Evolutionary conservation across 1,284 basidiomycete genomes (phyloP).

Genomic region (Malassezia globosa): DNA sequence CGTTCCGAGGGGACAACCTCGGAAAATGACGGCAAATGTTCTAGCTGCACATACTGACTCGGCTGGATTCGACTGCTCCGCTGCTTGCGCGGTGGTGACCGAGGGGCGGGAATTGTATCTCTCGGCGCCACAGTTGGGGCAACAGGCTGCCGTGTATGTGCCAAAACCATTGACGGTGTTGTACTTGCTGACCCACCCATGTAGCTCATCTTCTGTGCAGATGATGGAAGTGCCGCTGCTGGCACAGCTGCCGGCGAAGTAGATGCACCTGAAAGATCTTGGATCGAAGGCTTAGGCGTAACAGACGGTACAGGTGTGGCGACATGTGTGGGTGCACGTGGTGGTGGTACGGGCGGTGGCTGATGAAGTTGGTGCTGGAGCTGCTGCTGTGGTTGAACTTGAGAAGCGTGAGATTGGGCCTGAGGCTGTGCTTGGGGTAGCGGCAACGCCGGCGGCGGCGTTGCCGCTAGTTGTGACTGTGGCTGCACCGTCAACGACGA

Average conservation of each 20-base stretch:
- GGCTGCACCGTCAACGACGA: too few species aligned
- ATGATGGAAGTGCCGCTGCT: neutral
- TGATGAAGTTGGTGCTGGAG: neutral
- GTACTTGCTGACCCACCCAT: neutral
- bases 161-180: constrained; percentile 10
- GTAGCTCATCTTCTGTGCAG: neutral
- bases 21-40: constrained; percentile 84
- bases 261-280: neutral
- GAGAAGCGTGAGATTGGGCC: neutral
- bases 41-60: constrained; percentile 88
- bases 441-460: too few species aligned
- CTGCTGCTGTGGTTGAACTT: too few species aligned
- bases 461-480: too few species aligned
- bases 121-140: constrained; percentile 24
- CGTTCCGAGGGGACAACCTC: constrained; percentile 83
- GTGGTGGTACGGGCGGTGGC: neutral
- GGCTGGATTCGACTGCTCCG: constrained; percentile 67
- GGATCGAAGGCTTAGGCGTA: neutral
- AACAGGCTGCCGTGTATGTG: constrained; percentile 24
- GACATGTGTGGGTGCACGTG: neutral
- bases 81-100: constrained; percentile 45
- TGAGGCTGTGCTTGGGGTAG: neutral
- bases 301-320: neutral
- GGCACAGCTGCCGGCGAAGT: neutral
- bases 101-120: constrained; percentile 43